A percentile compares a stretch with the other conserved stretches of the same genome.
Conservation (phyloP, 163 green algal genomes). For the Trebouxiophyceae sp. region DNA sequence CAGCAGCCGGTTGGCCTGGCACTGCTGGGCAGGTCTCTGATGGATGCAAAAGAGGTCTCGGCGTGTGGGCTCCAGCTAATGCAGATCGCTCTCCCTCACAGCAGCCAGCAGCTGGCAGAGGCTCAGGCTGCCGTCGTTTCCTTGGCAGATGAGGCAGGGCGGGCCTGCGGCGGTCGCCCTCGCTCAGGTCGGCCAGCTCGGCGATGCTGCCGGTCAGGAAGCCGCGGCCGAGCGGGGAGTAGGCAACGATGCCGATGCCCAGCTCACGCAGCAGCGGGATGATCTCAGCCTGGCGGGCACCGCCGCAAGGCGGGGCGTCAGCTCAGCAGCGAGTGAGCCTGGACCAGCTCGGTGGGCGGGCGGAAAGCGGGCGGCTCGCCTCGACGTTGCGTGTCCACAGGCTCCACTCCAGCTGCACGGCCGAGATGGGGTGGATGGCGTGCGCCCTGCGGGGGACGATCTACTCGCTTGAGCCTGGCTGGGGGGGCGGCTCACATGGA, state of each 20-base stretch:
- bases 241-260: conserved; percentile 62
- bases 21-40: neutral
- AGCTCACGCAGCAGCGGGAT: conserved; percentile 53
- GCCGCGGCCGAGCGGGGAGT: conserved; percentile 51
- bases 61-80: neutral
- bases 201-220: conserved; percentile 46
- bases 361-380: no score
- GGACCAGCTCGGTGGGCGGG: no score
- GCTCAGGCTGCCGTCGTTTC: no score
- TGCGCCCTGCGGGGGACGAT: no score
- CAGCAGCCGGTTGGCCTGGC: neutral
- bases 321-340: neutral
- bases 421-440: conserved; percentile 48
- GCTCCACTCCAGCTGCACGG: conserved; percentile 56
- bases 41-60: no score
- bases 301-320: neutral
- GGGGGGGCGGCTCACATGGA: no score
- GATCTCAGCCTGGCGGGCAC: conserved; percentile 48
- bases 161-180: conserved; percentile 10
- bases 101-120: no score
- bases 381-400: conserved; percentile 55
- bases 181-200: conserved; percentile 8
- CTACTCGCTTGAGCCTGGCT: no score
- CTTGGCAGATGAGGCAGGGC: neutral
- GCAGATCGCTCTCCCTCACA: no score